phyloP scores from a whole-genome alignment of 352 stramenopile genomes.

The Phytophthora litchii region DNA sequence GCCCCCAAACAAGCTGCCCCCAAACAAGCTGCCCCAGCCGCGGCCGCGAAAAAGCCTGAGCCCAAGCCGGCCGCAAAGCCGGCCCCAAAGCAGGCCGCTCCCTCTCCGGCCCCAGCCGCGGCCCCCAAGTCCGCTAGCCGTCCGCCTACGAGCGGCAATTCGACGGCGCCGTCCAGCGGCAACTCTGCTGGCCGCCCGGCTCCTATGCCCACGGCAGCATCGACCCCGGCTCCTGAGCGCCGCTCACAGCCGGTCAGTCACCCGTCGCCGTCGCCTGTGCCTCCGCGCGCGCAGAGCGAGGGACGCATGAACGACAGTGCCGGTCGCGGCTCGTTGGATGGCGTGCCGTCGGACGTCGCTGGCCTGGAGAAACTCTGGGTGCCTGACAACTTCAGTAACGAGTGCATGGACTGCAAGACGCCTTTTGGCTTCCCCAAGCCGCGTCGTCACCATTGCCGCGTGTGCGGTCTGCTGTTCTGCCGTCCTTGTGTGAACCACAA shows the following conservation, averaged over 20 bases:
- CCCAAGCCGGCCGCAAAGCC: slow-evolving; percentile 23
- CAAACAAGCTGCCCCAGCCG: slow-evolving; percentile 14
- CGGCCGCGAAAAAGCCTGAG: slow-evolving; percentile 7
- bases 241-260: slow-evolving; percentile 14
- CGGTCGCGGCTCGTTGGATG: slow-evolving; percentile 59
- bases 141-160: slow-evolving; percentile 40
- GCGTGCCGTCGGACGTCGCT: slow-evolving; percentile 59
- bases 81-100: slow-evolving; percentile 17
- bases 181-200: slow-evolving; percentile 19
- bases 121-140: slow-evolving; percentile 30
- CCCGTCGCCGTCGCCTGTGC: slow-evolving; percentile 3
- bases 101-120: slow-evolving; percentile 17
- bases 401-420: slow-evolving; percentile 90
- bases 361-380: slow-evolving; percentile 88
- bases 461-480: slow-evolving; percentile 86
- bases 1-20: slow-evolving; percentile 1
- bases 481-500: slow-evolving; percentile 85
- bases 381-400: slow-evolving; percentile 84
- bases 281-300: slow-evolving; percentile 37
- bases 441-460: slow-evolving; percentile 84
- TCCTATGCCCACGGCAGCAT: slow-evolving; percentile 28
- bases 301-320: slow-evolving; percentile 34
- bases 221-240: slow-evolving; percentile 32
- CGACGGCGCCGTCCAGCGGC: slow-evolving; percentile 7
- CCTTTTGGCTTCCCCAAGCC: slow-evolving; percentile 83